Evolutionary conservation across 176 grass and related monocot genomes (phyloP), one percentile per base, ranked within the genome.

Genomic region (Thinopyrum elongatum): DNA sequence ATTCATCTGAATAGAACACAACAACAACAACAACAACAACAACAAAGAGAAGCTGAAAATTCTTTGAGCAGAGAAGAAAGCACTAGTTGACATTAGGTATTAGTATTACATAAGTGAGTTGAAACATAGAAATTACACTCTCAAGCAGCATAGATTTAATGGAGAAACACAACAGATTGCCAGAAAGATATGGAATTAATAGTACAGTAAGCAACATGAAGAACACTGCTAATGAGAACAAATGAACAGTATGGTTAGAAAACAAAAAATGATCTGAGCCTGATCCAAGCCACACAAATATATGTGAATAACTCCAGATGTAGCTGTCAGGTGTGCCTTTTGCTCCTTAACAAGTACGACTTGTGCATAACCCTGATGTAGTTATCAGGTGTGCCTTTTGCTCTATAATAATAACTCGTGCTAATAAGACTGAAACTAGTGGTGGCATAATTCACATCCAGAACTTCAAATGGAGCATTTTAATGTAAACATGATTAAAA

Each of bases 191-290:
- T 34, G 47, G 7, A 68, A 82, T 7, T 80, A 30, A 42, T 81
- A 61, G 61, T 30, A 49, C 14, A 76, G 21, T 47, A 61, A 58
- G 33, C 10, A 28, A 77, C 36, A 38, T 81, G 14, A 42, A 74
- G 35, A 81, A 14, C 28, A 13, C 65, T 65, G 65, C 16, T 77
- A 80, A 80, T n/a, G 31, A 55, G 25, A 65, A 65, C 44, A 76
- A 46, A 53, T 76, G 44, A 76, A 76, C 28, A 75, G 35, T 64
- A 74, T 82, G 29, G 12, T 79, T 72, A 78, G 30, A 61, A 87
- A 31, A 31, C 3, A 41, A 53, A 74, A 73, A 55, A 85, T 64
- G 22, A 51, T 59, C 28, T 1, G 41, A 74, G 23, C 44, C 7
- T 58, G 55, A 58, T 58, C 55, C 25, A 34, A 30, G 21, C 36